Evolutionary conservation across 208 protist genomes (phyloP), one percentile per base, ranked within the genome.

Genomic region (Trypanosoma brucei): DNA sequence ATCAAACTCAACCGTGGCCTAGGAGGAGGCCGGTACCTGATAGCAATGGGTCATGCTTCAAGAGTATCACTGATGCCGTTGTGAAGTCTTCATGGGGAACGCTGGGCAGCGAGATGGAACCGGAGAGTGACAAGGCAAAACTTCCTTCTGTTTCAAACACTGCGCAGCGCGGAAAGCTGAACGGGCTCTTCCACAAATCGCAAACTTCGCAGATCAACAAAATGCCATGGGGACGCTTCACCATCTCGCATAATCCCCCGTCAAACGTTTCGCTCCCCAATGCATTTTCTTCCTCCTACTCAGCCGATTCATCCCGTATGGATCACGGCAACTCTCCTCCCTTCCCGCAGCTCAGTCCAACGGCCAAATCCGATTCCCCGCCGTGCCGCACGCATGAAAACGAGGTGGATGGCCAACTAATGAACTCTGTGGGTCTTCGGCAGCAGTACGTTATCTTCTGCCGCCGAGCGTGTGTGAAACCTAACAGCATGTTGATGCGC

Each of bases 361-460:
- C 3, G 1, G 45, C 31, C 7, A 58, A 51, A 7, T 31, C 38
- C 0, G 37, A 57, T 1, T 9, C 60, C 9, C 33, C 67, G 7
- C 13, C 68, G n/a, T 30, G 48, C 14, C 55, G 64, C 0, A 49
- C 48, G 9, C 22, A 76, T 8, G 62, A 56, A 13, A 31, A 36
- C 2, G 33, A 51, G 31, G 38, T 6, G 34, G 42, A 40, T 4
- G 37, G n/a, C 30, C 22, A 31, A 36, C 30, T 35, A 22, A 36
- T 51, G 30, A 45, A 3, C 39, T 3, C 22, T 4, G n/a, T 42
- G 14, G 42, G 53, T 30, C 39, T 67, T 35, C 36, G 62, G 35
- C 62, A 79, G 13, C 65, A 75, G 22, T 85, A 85, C 65, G 22
- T 22, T 14, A 22, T 38, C 9, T 63, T 71, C 7, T 85, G 79